Base-by-base conservation (phyloP, 2,329 filamentous ascomycete genomes). In the Fusarium piperis region DNA sequence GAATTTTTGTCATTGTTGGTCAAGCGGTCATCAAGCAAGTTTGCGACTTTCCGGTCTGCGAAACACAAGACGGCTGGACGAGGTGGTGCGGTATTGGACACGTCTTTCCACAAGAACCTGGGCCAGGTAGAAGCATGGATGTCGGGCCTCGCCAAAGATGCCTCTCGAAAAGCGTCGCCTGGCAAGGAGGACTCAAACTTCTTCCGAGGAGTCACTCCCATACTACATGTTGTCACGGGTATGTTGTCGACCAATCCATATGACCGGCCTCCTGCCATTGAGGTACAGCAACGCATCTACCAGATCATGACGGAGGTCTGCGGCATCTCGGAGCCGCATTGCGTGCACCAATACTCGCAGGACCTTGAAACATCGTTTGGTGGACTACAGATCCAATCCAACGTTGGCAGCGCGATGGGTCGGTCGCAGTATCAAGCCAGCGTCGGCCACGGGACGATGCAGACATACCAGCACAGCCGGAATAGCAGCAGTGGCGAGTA, bases 91-190 rank as follows among this genome's bases (percentile, higher is more conserved):
- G 86, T 91, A 2, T 85, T 87, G 9, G 92, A 94, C 79, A 87
- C 91, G 0, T 93, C 91, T 1, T 94, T 93, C 79, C 92, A 94
- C 79, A 88, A 88, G 70, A 93, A 94, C 73, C 83, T 92, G 1
- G 86, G 88, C 16, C 91, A 92, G 78, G 86, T 94, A 3, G 88
- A 92, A 69, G 85, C 84, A 15, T 94, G 92, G 92, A 91, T 93
- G 83, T 82, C 83, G 1, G 81, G 80, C 3, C 81, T 93, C 6
- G 87, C 88, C 33, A 88, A 88, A 64, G 88, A 91, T n/a, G 89
- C 88, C 58, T 79, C 73, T 68, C 87, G 85, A 74, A 85, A 86
- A 73, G 79, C 76, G 6, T 75, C 78, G 6, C 76, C 78, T 3
- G 76, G 77, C 30, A 77, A 74, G 36, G 81, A 82, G 23, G 81